Conservation (phyloP, 352 stramenopile genomes). For the Phytophthora lateralis region DNA sequence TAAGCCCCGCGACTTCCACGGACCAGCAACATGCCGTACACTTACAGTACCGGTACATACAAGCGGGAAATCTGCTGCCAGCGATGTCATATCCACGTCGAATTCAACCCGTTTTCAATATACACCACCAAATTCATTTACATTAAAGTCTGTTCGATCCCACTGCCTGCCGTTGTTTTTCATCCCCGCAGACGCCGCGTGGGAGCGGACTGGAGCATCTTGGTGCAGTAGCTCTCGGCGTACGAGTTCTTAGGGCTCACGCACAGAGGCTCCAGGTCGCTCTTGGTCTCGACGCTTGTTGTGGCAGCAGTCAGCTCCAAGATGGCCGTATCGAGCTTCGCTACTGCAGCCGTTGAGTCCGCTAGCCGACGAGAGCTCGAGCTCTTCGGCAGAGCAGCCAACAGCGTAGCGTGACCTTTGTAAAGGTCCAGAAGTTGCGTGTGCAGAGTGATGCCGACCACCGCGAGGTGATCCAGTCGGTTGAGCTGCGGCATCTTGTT, state of each 20-base stretch:
- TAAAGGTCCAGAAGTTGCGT: constrained; percentile 50
- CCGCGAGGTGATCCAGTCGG: constrained; percentile 49
- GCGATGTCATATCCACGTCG: background rate
- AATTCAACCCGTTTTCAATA: background rate
- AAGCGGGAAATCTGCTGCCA: background rate
- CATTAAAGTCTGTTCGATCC: constrained; percentile 17
- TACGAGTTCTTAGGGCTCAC: constrained; percentile 37
- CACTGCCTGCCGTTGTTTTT: constrained; percentile 1
- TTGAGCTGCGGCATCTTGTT: constrained; percentile 55
- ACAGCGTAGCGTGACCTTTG: constrained; percentile 32
- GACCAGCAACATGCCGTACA: background rate
- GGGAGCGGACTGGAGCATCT: constrained; percentile 36
- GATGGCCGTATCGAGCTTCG: constrained; percentile 36
- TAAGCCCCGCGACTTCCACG: background rate
- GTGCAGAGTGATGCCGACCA: constrained; percentile 50
- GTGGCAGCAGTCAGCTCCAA: constrained; percentile 29
- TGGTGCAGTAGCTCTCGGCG: constrained; percentile 42
- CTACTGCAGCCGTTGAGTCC: constrained; percentile 27
- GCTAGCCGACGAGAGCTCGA: constrained; percentile 23
- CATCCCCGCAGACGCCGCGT: constrained; percentile 32
- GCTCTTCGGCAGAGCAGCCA: constrained; percentile 30
- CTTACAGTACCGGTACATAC: no score
- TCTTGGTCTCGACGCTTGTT: constrained; percentile 39
- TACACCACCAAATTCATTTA: constrained; percentile 18
- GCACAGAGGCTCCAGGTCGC: constrained; percentile 35